Conservation (phyloP, 192 early-diverging fungal genomes). For the Dissophora globulifera region DNA sequence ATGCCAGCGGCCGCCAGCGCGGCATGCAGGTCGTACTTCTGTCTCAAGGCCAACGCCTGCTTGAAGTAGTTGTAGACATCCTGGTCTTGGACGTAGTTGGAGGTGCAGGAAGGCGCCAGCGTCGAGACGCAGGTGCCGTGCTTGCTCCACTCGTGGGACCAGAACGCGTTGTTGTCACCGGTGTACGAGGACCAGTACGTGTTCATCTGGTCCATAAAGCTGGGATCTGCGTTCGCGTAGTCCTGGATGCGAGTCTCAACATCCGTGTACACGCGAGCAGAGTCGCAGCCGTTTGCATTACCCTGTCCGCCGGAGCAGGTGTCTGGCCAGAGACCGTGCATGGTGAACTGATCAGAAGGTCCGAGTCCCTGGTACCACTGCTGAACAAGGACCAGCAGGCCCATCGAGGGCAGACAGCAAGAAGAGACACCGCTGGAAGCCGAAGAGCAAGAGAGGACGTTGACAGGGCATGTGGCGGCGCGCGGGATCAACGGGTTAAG, state of each 20-base stretch:
- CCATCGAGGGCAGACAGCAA: conserved; percentile 67
- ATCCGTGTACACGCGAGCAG: conserved; percentile 64
- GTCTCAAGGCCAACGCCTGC: conserved; percentile 61
- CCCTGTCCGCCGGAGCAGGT: conserved; percentile 58
- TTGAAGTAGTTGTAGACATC: conserved; percentile 72
- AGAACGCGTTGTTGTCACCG: conserved; percentile 82
- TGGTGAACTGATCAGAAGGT: conserved; percentile 68
- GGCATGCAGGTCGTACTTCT: conserved; percentile 64
- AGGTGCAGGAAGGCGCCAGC: conserved; percentile 69
- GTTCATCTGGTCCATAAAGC: conserved; percentile 61
- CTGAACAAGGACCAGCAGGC: conserved; percentile 62
- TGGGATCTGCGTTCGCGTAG: conserved; percentile 34
- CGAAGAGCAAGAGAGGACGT: conserved; percentile 49
- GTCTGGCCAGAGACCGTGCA: conserved; percentile 88
- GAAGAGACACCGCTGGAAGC: conserved; percentile 14
- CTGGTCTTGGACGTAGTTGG: conserved; percentile 54
- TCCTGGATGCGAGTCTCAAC: conserved; percentile 61
- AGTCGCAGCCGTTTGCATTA: conserved; percentile 69
- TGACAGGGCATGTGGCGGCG: conserved; percentile 22
- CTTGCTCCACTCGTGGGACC: conserved; percentile 85
- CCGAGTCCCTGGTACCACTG: conserved; percentile 72
- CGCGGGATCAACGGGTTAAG: conserved; percentile 5
- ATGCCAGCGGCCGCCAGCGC: conserved; percentile 62
- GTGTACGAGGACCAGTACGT: conserved; percentile 76
- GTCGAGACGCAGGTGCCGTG: conserved; percentile 83